Conservation (phyloP, 2,329 filamentous ascomycete genomes). For the Leptographium procerum region DNA sequence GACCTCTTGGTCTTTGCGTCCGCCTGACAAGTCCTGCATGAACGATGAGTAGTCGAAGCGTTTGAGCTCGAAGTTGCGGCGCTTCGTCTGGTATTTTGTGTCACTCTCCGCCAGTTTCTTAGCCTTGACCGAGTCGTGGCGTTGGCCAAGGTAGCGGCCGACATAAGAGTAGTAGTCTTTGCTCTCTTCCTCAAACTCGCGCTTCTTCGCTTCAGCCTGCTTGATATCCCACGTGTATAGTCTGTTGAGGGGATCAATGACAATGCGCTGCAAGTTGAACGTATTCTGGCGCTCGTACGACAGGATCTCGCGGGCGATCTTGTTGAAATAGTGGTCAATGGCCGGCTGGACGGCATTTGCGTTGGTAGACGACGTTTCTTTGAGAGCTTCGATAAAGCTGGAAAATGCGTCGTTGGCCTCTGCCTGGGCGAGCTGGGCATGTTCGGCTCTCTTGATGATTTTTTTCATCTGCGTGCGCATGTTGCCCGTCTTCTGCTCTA, state of each 20-base stretch:
- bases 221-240: constrained; percentile 96
- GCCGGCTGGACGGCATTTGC: constrained; percentile 95
- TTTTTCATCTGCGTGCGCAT: constrained; percentile 95
- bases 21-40: constrained; percentile 97
- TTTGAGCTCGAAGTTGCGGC: constrained; percentile 90
- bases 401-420: constrained; percentile 78
- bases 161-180: constrained; percentile 97
- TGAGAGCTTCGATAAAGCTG: constrained; percentile 73
- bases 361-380: constrained; percentile 81
- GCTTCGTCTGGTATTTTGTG: constrained; percentile 88
- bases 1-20: constrained; percentile 96
- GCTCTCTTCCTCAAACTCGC: constrained; percentile 97
- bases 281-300: constrained; percentile 79
- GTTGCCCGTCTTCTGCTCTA: constrained; percentile 92
- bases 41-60: constrained; percentile 98
- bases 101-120: constrained; percentile 95
- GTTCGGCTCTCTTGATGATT: constrained; percentile 86
- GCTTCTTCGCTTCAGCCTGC: constrained; percentile 90
- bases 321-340: constrained; percentile 96
- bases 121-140: constrained; percentile 90
- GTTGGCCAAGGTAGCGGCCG: constrained; percentile 87
- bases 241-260: constrained; percentile 87
- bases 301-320: constrained; percentile 84
- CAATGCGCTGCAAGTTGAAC: constrained; percentile 73
- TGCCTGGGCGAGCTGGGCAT: constrained; percentile 66